Conservation (phyloP, 2,329 filamentous ascomycete genomes). For the Mycosphaerelloides madeirae region DNA sequence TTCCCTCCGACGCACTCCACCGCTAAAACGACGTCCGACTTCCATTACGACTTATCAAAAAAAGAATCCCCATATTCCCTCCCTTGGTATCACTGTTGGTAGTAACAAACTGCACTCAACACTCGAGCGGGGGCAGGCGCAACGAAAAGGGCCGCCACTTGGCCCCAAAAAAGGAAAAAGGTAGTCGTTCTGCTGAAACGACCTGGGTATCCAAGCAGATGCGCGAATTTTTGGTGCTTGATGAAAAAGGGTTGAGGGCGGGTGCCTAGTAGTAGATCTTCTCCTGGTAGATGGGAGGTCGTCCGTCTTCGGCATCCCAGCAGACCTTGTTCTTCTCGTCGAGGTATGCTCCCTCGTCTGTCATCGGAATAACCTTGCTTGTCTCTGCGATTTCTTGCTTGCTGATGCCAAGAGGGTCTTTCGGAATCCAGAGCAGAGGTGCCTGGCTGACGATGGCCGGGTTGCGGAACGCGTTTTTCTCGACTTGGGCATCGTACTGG, state of each 20-base stretch:
- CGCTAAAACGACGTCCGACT: too few relatives aligned
- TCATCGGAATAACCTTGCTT: conserved; percentile 67
- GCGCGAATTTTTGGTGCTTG: too few relatives aligned
- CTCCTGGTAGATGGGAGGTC: conserved; percentile 57
- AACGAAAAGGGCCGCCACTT: too few relatives aligned
- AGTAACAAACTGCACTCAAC: too few relatives aligned
- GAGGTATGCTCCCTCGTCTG: conserved; percentile 68
- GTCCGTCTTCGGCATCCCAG: conserved; percentile 53
- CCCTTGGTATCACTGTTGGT: too few relatives aligned
- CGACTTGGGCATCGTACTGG: conserved; percentile 57
- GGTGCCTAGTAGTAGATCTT: conserved; percentile 48
- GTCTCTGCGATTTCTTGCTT: conserved; percentile 73
- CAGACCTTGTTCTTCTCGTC: conserved; percentile 64
- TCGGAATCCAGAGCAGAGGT: conserved; percentile 79
- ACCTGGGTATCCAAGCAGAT: neutral
- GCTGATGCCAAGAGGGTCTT: conserved; percentile 68
- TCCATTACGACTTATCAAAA: too few relatives aligned
- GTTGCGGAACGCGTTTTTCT: conserved; percentile 67
- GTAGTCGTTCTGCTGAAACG: neutral
- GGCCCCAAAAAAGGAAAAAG: too few relatives aligned
- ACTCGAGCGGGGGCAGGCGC: too few relatives aligned
- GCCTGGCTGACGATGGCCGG: conserved; percentile 60
- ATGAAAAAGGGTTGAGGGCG: too few relatives aligned
- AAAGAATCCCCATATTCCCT: too few relatives aligned
- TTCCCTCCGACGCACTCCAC: too few relatives aligned